Percentiles rank a stretch among this genome's conserved stretches.
Evolutionary conservation across 2,329 filamentous ascomycete genomes (phyloP).

Genomic region (Stemphylium lycopersici): DNA sequence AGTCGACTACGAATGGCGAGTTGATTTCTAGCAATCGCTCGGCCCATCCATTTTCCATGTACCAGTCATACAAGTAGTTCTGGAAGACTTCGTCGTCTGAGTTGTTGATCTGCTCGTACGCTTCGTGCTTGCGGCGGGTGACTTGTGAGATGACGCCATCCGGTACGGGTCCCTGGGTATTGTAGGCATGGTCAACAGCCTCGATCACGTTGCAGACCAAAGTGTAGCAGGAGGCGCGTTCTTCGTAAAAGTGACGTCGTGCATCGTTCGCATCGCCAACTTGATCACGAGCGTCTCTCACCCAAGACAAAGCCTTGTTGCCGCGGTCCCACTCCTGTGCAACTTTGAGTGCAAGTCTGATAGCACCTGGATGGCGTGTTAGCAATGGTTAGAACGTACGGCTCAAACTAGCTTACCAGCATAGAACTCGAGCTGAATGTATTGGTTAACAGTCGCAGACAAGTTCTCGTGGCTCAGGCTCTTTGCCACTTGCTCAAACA

Average conservation of each 20-base stretch:
- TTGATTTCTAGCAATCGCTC: constrained; percentile 85
- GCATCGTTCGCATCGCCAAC: constrained; percentile 72
- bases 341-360: constrained; percentile 82
- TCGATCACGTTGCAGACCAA: constrained; percentile 84
- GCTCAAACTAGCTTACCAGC: constrained; percentile 59
- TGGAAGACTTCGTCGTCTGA: constrained; percentile 95
- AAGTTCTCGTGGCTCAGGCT: constrained; percentile 83
- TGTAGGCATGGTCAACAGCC: constrained; percentile 74
- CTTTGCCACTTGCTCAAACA: constrained; percentile 88
- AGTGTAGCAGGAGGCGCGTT: constrained; percentile 80
- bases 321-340: constrained; percentile 85
- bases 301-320: constrained; percentile 82
- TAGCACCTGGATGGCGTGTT: constrained; percentile 63
- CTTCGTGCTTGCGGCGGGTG: constrained; percentile 81
- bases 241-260: constrained; percentile 69
- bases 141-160: constrained; percentile 80
- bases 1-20: constrained; percentile 84
- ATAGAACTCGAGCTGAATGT: constrained; percentile 83
- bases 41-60: constrained; percentile 81
- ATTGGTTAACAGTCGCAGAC: constrained; percentile 77
- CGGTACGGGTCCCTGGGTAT: constrained; percentile 70
- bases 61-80: constrained; percentile 97
- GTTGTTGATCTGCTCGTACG: constrained; percentile 86
- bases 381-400: not conserved
- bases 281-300: constrained; percentile 79